Evolutionary conservation across 352 stramenopile species (phyloP), one percentile per base, ranked within the genome.

Genomic region (Pelagophyceae sp.): DNA sequence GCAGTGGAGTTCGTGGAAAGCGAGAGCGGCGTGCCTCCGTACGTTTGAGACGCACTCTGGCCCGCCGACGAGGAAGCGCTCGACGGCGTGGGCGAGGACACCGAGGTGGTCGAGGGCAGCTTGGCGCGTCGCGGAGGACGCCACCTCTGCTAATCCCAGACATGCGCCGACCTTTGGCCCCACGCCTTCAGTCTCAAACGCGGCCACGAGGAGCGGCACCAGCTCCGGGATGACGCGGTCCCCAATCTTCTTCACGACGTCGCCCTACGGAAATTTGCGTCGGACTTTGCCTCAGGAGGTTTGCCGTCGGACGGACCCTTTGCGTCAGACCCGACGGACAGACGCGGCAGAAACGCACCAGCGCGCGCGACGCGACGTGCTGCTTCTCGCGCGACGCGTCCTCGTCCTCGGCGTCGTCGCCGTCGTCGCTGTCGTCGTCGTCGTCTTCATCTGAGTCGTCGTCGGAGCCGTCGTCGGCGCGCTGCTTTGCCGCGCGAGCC

Each of bases 241-340:
- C 29, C 96, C 96, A 38, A 99, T 90, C 84, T 99, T 99, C 75
- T 91, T 90, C 72, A 99, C 96, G 79, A 99, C 96, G 81, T 99
- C 96, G 38, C 96, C 97, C n/a, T n/a, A n/a, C n/a, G n/a, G n/a
- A n/a, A n/a, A n/a, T n/a, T n/a, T n/a, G n/a, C n/a, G n/a, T n/a
- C n/a, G n/a, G n/a, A n/a, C n/a, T n/a, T n/a, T n/a, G n/a, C n/a
- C n/a, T n/a, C n/a, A n/a, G n/a, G n/a, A n/a, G n/a, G n/a, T n/a
- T n/a, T n/a, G n/a, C n/a, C n/a, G n/a, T n/a, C n/a, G n/a, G n/a
- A n/a, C n/a, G n/a, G n/a, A n/a, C n/a, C n/a, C n/a, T n/a, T n/a
- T n/a, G n/a, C n/a, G n/a, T n/a, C n/a, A n/a, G n/a, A n/a, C n/a
- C n/a, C n/a, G n/a, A n/a, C n/a, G n/a, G n/a, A n/a, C n/a, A n/a